Base-by-base conservation (phyloP, 495 filamentous ascomycete genomes). In the Penicillium diatomitis region DNA sequence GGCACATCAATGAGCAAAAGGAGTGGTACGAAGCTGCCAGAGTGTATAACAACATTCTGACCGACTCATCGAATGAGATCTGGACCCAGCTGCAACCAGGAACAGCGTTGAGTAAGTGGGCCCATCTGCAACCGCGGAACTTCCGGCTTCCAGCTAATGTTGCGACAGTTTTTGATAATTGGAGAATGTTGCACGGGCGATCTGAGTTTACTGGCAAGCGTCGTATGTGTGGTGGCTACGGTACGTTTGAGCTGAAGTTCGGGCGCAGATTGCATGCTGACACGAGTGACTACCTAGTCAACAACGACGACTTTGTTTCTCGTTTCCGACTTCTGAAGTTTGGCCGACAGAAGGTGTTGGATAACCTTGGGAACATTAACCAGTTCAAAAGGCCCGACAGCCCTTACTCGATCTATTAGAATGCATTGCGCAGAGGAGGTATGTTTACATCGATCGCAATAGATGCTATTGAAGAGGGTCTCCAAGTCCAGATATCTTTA, bases 121-220 rank as follows among this genome's bases (percentile, higher is more conserved):
- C 6, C 32, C 7, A 5, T 3, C 20, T 20, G 20, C 20, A 20
- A n/a, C 20, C 36, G 27, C 36, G 27, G 43, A 7, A 9, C 12
- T 28, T 0, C 4, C 34, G 3, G 32, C 3, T 28, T 8, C 30
- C 6, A 10, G 35, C 50, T 55, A 47, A 58, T 47, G 44, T 41
- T 38, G 39, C 11, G n/a, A 20, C 38, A 88, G 84, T 95, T 12
- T 95, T 97, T 62, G 88, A 97, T 64, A 96, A 97, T 60, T 96
- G 90, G 90, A 77, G 91, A 50, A 87, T 95, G 48, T 65, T 97
- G 41, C 91, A 97, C 65, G 91, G 89, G 3, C 73, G 91, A 52
- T 77, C 79, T 20, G 76, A 79, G 9, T 97, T 95, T 58, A 84
- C 79, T 6, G 91, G 91, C 11, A 84, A 84, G 57, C 73, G 91